These are phyloP conservation scores for Hypoxylon sp. DNA, from an alignment of 2,329 filamentous ascomycete species.

Conservation along the genomic window DNA sequence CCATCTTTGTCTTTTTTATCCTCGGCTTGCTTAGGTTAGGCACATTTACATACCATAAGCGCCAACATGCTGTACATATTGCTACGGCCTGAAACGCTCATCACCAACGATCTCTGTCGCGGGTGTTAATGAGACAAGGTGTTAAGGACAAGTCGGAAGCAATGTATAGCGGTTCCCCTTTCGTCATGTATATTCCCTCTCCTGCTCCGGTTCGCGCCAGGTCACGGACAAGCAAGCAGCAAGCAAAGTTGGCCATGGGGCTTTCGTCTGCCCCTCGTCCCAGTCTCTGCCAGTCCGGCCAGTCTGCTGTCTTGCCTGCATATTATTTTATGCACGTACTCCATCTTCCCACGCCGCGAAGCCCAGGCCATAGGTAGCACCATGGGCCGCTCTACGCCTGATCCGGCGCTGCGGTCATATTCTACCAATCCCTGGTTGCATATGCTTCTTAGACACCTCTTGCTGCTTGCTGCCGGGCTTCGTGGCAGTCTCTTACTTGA, in stretches of 20 bases:
- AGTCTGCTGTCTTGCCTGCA: constrained; percentile 40
- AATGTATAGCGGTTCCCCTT: constrained; percentile 7
- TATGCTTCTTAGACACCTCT: constrained; percentile 38
- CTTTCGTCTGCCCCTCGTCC: constrained; percentile 33
- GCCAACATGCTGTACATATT: constrained; percentile 17
- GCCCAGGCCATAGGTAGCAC: constrained; percentile 32
- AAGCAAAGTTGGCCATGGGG: constrained; percentile 27
- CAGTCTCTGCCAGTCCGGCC: too few species aligned
- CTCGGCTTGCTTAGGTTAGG: not conserved
- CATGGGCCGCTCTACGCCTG: constrained; percentile 38
- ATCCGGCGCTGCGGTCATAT: constrained; percentile 38
- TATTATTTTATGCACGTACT: constrained; percentile 44
- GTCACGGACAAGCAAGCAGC: constrained; percentile 30
- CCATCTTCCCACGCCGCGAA: constrained; percentile 39
- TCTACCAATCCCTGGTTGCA: constrained; percentile 43
- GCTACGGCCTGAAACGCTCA: constrained; percentile 26
- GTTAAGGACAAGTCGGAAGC: constrained; percentile 19
- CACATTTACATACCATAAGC: constrained; percentile 22
- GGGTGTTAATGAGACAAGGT: constrained; percentile 30
- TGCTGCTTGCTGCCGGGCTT: constrained; percentile 40
- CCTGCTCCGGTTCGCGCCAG: constrained; percentile 20
- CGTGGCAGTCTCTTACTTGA: constrained; percentile 47
- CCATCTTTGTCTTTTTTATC: not conserved
- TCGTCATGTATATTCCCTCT: constrained; percentile 10
- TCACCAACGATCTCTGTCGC: constrained; percentile 19